Evolutionary conservation across 768 basidiomycete species (phyloP), one percentile per base, ranked within the genome.

Genomic region (Calocybe gangraenosa): DNA sequence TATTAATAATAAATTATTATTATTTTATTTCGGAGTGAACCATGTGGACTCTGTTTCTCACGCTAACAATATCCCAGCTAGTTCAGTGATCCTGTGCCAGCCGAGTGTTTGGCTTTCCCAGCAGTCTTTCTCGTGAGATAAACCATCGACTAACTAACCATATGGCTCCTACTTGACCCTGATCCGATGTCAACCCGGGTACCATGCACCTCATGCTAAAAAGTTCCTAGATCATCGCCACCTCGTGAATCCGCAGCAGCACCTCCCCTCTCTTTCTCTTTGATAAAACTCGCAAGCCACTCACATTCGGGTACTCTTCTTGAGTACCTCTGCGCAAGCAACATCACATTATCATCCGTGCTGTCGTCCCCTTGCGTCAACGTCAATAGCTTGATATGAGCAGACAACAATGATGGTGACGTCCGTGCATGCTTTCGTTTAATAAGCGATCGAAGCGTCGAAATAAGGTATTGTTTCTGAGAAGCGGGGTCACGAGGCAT

Each of bases 381-480:
- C 11, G 51, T 58, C 56, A 65, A 19, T 37, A 65, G 23, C 42
- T 53, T 61, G 52, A 68, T 55, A 51, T 68, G 66, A 33, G 53
- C 51, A 14, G 61, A 54, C 47, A 67, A 46, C 49, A 70, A 48
- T 42, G 62, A 55, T 55, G 60, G 57, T 39, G 65, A 64, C 22
- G 30, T 47, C 19, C 47, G 47, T 33, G 42, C 46, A 21, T 46
- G 44, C 49, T 53, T 47, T 35, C 44, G 39, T 10, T 23, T 44
- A 32, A 68, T 63, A 31, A 73, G 48, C 32, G 60, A 57, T 33
- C 67, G 65, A 48, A 82, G 55, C 35, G 70, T 74, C 33, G 60
- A 59, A 47, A 73, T 60, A 31, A 87, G 65, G 61, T 82, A 89
- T 42, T 58, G 50, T 65, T 74, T 78, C 84, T 84, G 59, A 36